Conservation (phyloP, 768 basidiomycete species). For the Glaciozyma antarctica region DNA sequence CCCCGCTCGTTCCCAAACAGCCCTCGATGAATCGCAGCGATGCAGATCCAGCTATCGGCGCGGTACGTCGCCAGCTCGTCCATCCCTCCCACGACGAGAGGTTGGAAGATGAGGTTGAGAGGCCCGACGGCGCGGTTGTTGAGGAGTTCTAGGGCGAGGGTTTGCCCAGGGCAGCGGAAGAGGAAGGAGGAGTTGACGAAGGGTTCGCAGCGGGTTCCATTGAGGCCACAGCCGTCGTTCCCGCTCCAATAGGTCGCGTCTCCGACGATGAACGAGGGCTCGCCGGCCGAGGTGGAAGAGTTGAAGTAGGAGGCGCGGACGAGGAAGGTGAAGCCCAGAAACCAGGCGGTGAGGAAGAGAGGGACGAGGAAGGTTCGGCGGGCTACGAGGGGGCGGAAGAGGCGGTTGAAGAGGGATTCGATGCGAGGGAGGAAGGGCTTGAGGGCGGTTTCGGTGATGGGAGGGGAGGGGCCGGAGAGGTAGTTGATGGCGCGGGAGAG, state of each 20-base stretch:
- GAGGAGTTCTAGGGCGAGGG: conserved; percentile 54
- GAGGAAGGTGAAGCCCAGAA: conserved; percentile 64
- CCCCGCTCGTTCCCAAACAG: conserved; percentile 50
- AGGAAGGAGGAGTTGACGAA: conserved; percentile 55
- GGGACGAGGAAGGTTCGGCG: conserved; percentile 37
- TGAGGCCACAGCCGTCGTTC: conserved; percentile 62
- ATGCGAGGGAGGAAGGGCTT: conserved; percentile 9
- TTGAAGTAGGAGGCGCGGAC: conserved; percentile 62
- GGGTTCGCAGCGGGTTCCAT: conserved; percentile 58
- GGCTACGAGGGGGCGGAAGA: conserved; percentile 8
- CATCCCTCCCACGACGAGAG: conserved; percentile 77
- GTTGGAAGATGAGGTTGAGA: conserved; percentile 55
- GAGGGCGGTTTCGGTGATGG: conserved; percentile 16
- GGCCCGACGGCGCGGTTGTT: conserved; percentile 67
- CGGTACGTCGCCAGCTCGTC: conserved; percentile 63
- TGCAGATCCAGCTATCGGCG: conserved; percentile 75
- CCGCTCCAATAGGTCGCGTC: conserved; percentile 61
- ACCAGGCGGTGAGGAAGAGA: conserved; percentile 53
- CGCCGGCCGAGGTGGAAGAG: conserved; percentile 47
- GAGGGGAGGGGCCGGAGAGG: conserved; percentile 22
- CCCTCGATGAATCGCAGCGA: conserved; percentile 71
- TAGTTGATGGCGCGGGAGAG: conserved; percentile 2
- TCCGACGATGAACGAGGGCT: conserved; percentile 52
- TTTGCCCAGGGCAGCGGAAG: conserved; percentile 73
- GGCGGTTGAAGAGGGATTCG: conserved; percentile 2